These are phyloP conservation scores for Calophaca sinica DNA, from an alignment of 306 rosid species.

Conservation along the genomic window DNA sequence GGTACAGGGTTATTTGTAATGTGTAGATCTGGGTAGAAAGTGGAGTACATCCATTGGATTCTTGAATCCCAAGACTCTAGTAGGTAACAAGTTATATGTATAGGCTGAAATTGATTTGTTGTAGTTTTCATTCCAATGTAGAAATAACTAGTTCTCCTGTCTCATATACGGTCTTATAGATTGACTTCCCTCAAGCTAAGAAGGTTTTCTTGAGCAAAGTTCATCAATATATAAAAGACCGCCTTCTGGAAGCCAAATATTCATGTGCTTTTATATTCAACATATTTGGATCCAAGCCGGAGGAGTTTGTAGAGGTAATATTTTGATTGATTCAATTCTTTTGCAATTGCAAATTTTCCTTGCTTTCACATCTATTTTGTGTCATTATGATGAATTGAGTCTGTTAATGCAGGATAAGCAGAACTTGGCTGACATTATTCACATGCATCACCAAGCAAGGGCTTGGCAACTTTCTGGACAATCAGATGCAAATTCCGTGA, in stretches of 20 bases:
- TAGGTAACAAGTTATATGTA: conserved; percentile 8
- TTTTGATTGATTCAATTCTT: conserved; percentile 38
- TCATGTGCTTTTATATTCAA: conserved; percentile 80
- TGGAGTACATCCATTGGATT: not conserved
- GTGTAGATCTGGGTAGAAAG: conserved; percentile 23
- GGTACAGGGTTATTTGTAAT: conserved; percentile 16
- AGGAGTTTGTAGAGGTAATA: conserved; percentile 80
- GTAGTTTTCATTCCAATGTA: conserved; percentile 40
- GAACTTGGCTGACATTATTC: conserved; percentile 85
- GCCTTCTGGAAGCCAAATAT: conserved; percentile 85
- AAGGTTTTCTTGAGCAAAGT: conserved; percentile 83
- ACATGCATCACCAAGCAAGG: conserved; percentile 81
- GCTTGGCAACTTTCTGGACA: conserved; percentile 67
- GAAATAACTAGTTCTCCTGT: conserved; percentile 41
- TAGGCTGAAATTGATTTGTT: conserved; percentile 38
- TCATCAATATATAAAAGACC: conserved; percentile 85
- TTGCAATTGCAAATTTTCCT: conserved; percentile 36
- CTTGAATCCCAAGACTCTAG: conserved; percentile 4
- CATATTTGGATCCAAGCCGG: conserved; percentile 61
- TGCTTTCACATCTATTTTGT: conserved; percentile 34
- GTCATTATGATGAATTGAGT: conserved; percentile 40
- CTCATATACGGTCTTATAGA: conserved; percentile 62
- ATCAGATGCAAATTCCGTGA: conserved; percentile 74
- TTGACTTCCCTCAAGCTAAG: conserved; percentile 80
- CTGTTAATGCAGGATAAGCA: conserved; percentile 73